phyloP scores from a whole-genome alignment of 2,329 filamentous ascomycete genomes.

The Tolypocladium inflatum region DNA sequence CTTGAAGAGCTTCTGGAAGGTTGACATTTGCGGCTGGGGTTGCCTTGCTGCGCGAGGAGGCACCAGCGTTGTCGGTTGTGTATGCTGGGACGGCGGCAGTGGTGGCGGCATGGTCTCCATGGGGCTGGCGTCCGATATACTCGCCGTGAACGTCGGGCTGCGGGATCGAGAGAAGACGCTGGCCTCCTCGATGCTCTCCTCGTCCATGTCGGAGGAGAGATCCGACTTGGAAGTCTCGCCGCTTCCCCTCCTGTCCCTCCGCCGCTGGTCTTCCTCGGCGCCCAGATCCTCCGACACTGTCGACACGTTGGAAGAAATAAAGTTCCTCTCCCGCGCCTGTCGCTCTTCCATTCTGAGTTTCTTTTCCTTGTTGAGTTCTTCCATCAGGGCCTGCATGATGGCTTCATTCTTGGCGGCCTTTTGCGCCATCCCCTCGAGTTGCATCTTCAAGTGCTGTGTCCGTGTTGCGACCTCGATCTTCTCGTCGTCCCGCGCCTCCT shows the following conservation, averaged over 20 bases:
- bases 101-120: slow-evolving; percentile 4
- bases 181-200: slow-evolving; percentile 37
- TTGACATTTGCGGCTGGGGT: slow-evolving; percentile 18
- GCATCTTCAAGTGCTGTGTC: slow-evolving; percentile 43
- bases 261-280: slow-evolving; percentile 39
- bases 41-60: slow-evolving; percentile 24
- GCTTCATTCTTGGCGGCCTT: slow-evolving; percentile 44
- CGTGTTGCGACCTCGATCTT: slow-evolving; percentile 45
- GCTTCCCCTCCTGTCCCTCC: slow-evolving; percentile 32
- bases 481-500: slow-evolving; percentile 44
- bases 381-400: slow-evolving; percentile 37
- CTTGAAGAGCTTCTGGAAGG: slow-evolving; percentile 32
- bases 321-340: slow-evolving; percentile 15
- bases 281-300: slow-evolving; percentile 43
- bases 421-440: slow-evolving; percentile 49
- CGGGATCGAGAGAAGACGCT: slow-evolving; percentile 53
- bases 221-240: slow-evolving; percentile 33
- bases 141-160: slow-evolving; percentile 42
- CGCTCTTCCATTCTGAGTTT: slow-evolving; percentile 31
- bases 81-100: slow-evolving; percentile 6
- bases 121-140: slow-evolving; percentile 19
- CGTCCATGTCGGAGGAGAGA: slow-evolving; percentile 39
- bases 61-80: slow-evolving; percentile 15
- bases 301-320: slow-evolving; percentile 26
- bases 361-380: slow-evolving; percentile 43